Conservation (phyloP, 495 filamentous ascomycete genomes). For the Astrocystis sublimbata region DNA sequence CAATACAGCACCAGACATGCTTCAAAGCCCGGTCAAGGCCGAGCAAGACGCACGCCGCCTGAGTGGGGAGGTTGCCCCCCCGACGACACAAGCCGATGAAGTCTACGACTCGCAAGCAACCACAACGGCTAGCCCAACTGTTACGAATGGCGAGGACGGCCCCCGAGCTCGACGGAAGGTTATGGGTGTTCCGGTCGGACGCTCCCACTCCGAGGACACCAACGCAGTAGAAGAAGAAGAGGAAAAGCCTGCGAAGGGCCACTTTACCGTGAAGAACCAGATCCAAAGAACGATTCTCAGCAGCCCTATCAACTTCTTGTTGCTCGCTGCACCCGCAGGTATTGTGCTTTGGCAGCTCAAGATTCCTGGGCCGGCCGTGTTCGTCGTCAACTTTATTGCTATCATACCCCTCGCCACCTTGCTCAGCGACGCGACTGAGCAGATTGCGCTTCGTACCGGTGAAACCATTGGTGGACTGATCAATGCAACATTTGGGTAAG, state of each 20-base stretch:
- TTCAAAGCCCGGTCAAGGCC: constrained; percentile 22
- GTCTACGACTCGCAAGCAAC: constrained; percentile 28
- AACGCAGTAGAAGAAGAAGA: constrained; percentile 38
- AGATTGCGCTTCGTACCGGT: constrained; percentile 78
- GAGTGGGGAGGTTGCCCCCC: constrained; percentile 22
- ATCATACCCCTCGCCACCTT: constrained; percentile 88
- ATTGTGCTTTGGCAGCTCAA: constrained; percentile 69
- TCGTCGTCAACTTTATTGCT: constrained; percentile 85
- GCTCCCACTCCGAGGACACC: constrained; percentile 28
- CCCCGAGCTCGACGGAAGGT: constrained; percentile 7
- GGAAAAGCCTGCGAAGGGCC: constrained; percentile 40
- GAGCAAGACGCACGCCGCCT: constrained; percentile 20
- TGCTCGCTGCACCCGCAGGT: constrained; percentile 78
- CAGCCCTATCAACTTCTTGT: constrained; percentile 81
- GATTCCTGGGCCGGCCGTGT: constrained; percentile 61
- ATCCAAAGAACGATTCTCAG: constrained; percentile 69
- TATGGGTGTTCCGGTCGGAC: neutral
- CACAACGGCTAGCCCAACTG: constrained; percentile 24
- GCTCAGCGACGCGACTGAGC: constrained; percentile 89
- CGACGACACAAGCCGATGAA: constrained; percentile 21
- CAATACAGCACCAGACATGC: constrained; percentile 26
- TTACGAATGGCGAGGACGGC: neutral
- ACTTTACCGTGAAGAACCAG: constrained; percentile 70
- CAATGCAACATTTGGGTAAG: constrained; percentile 86
- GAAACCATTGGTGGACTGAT: constrained; percentile 84